Conservation (phyloP, 352 stramenopile genomes). For the Globisporangium barbulae region DNA sequence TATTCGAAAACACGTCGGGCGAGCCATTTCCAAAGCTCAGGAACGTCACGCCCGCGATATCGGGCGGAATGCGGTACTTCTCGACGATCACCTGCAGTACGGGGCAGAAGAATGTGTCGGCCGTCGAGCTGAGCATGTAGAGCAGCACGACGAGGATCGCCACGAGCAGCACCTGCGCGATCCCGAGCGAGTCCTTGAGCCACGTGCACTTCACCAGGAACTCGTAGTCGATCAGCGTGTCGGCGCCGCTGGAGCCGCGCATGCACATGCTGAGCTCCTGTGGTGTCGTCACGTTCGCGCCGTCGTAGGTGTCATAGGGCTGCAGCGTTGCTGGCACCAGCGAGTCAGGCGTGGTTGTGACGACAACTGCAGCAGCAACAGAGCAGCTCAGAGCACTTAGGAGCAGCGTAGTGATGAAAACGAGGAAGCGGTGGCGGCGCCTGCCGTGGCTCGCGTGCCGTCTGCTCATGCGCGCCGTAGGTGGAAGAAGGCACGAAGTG, state of each 20-base stretch:
- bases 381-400: not conserved
- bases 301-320: not conserved
- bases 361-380: not conserved
- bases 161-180: constrained; percentile 41
- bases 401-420: not conserved
- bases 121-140: constrained; percentile 78
- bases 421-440: not conserved
- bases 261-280: constrained; percentile 4
- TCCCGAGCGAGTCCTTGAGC: constrained; percentile 36
- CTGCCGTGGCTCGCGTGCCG: not conserved
- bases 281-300: not conserved
- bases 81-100: constrained; percentile 72
- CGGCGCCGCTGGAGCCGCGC: constrained; percentile 12
- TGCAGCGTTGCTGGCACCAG: not conserved
- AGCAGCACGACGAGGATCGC: constrained; percentile 55
- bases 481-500: not conserved
- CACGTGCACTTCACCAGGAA: constrained; percentile 51
- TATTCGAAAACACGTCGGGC: constrained; percentile 79
- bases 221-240: constrained; percentile 71
- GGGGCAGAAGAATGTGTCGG: constrained; percentile 80
- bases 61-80: constrained; percentile 69
- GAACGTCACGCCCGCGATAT: constrained; percentile 76
- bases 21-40: constrained; percentile 81
- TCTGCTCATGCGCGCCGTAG: not conserved
- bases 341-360: not conserved